Evolutionary conservation across 106 monocot species (phyloP), one percentile per base, ranked within the genome.

Genomic region (Dendrobium officinale): DNA sequence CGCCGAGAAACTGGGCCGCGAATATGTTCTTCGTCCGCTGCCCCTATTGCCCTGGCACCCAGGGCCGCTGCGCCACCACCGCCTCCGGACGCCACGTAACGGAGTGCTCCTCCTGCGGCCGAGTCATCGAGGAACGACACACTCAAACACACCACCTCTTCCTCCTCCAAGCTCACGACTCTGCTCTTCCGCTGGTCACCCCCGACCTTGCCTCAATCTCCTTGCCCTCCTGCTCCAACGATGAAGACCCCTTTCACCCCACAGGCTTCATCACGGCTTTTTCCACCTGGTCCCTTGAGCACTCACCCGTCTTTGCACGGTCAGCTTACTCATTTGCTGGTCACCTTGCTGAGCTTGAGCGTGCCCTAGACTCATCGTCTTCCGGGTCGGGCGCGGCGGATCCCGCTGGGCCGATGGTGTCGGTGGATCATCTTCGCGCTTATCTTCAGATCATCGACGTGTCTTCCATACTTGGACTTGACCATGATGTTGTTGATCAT

Each of bases 371-470:
- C 18, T 78, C 56, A 45, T 72, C 77, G 59, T 82, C 86, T 19
- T 59, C 85, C 11, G 29, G 87, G 1, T 61, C 87, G 3, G 51
- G 79, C 6, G 33, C 33, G 8, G 75, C 18, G 2, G 83, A 77
- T 44, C 41, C 84, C 1, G 61, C 80, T 15, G 91, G 89, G 49
- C 92, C 95, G 37, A 79, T 88, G 33, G 95, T 99, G 9, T 91
- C 90, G 22, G 87, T 95, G 11, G 99, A 99, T 58, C 84, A 88
- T 67, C 87, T 99, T 26, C 83, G 99, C 79, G 99, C 99, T 2
- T 96, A 96, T 81, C 80, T 99, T 26, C 95, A 95, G 86, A 99
- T 99, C 75, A 44, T 93, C n/a, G 99, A 99, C 29, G 95, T 95
- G 13, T 86, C 95, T 3, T 95, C 95, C 11, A 93, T 99, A 55